phyloP scores from a whole-genome alignment of 1,284 basidiomycete species.

The Cryptococcus neoformans region DNA sequence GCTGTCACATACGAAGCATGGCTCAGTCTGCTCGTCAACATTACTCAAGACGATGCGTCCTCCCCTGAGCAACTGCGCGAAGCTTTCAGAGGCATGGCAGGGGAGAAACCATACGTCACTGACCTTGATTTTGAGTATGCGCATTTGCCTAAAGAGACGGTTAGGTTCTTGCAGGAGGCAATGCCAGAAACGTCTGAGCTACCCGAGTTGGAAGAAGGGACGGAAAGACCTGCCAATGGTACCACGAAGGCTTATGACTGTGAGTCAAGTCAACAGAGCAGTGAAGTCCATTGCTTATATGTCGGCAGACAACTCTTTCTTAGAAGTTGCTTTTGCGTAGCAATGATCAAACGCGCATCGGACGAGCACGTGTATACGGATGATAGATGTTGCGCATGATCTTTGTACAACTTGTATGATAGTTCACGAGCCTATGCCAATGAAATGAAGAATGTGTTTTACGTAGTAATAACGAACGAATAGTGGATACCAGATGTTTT shows the following conservation, averaged over 20 bases:
- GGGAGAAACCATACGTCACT: conserved; percentile 91
- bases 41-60: conserved; percentile 87
- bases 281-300: neutral
- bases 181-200: conserved; percentile 39
- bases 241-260: conserved; percentile 35
- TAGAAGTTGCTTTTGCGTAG: conserved; percentile 30
- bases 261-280: conserved; percentile 20
- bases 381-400: too few relatives aligned
- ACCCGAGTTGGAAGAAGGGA: conserved; percentile 12
- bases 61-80: conserved; percentile 88
- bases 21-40: conserved; percentile 89
- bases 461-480: too few relatives aligned
- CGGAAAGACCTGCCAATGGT: conserved; percentile 4
- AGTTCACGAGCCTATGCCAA: too few relatives aligned
- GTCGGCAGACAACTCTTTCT: conserved; percentile 35
- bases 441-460: too few relatives aligned
- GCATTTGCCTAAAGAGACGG: conserved; percentile 70
- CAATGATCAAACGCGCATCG: too few relatives aligned
- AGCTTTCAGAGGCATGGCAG: conserved; percentile 87
- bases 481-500: too few relatives aligned
- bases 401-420: too few relatives aligned
- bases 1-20: conserved; percentile 92
- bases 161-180: conserved; percentile 70
- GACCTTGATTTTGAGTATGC: conserved; percentile 88
- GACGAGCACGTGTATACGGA: too few relatives aligned